Evolutionary conservation across 768 basidiomycete species (phyloP).

Genomic region (Pisolithus orientalis): DNA sequence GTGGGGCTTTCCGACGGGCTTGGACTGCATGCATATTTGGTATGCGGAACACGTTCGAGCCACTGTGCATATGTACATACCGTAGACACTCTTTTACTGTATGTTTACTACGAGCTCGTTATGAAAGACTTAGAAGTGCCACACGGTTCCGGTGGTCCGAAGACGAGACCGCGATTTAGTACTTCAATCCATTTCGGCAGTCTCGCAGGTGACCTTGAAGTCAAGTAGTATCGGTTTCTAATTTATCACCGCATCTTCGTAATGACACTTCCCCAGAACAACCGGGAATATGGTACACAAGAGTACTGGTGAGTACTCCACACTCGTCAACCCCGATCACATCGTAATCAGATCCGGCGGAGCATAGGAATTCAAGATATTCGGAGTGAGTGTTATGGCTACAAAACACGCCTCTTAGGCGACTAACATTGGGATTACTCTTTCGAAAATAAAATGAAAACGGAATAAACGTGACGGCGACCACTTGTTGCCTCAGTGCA

Average conservation of each 20-base stretch:
- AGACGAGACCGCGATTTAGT: no score
- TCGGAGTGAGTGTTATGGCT: constrained; percentile 39
- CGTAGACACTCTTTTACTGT: background rate
- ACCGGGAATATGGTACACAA: constrained; percentile 62
- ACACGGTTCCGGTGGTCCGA: no score
- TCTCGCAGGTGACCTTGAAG: background rate
- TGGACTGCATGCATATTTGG: no score
- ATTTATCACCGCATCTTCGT: background rate
- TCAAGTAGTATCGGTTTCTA: background rate
- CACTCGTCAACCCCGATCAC: background rate
- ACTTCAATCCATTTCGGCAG: no score
- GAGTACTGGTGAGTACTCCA: constrained; percentile 54
- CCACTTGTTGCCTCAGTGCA: constrained; percentile 37
- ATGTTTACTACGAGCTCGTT: no score
- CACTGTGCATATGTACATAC: background rate
- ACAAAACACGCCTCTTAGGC: no score
- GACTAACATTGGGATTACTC: no score
- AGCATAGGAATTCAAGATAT: constrained; percentile 62
- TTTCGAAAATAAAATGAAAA: no score
- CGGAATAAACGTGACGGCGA: no score
- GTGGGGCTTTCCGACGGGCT: no score
- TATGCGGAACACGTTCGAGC: background rate
- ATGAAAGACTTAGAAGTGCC: no score
- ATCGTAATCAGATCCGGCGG: background rate
- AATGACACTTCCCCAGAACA: constrained; percentile 48